A percentile compares a stretch with the other conserved stretches of the same genome.
Conservation (phyloP, 805 yeast species). For the Saccharomycopsis capsularis region DNA sequence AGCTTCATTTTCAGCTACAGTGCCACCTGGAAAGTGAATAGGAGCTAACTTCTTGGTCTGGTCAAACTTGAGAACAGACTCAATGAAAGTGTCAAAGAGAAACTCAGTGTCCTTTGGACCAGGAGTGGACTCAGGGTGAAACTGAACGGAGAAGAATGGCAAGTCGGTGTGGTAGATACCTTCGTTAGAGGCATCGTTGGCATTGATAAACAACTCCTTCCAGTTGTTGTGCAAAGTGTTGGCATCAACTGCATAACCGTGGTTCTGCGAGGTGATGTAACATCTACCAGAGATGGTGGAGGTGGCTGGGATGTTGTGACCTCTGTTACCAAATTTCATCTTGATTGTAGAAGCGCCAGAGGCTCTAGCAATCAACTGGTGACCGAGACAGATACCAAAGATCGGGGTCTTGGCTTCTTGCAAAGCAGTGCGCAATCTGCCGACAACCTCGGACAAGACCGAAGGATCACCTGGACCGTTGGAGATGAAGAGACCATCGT, state of each 20-base stretch:
- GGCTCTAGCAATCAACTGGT: conserved; percentile 92
- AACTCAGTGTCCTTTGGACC: conserved; percentile 99
- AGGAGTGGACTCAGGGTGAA: conserved; percentile 98
- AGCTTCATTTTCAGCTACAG: conserved; percentile 60
- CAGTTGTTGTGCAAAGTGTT: conserved; percentile 68
- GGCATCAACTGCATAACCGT: conserved; percentile 94
- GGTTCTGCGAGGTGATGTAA: conserved; percentile 98
- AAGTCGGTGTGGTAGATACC: conserved; percentile 87
- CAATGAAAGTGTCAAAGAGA: conserved; percentile 86
- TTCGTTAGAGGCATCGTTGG: conserved; percentile 96
- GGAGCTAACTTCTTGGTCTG: conserved; percentile 51
- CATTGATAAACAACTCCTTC: conserved; percentile 91
- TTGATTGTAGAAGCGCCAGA: conserved; percentile 89
- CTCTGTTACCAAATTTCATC: conserved; percentile 97
- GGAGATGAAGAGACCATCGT: conserved; percentile 92
- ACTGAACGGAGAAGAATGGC: conserved; percentile 96
- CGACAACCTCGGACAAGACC: conserved; percentile 63
- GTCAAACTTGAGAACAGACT: conserved; percentile 65
- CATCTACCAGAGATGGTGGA: conserved; percentile 87
- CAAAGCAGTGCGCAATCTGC: conserved; percentile 50
- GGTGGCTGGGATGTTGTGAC: conserved; percentile 96
- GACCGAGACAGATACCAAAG: conserved; percentile 98
- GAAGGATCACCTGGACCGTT: conserved; percentile 99
- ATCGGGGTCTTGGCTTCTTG: conserved; percentile 73
- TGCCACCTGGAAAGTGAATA: conserved; percentile 89